A percentile compares a stretch with the other conserved stretches of the same genome.
These are phyloP conservation scores for Modicella reniformis DNA, from an alignment of 371 early-diverging fungal genomes.

Conservation along the genomic window DNA sequence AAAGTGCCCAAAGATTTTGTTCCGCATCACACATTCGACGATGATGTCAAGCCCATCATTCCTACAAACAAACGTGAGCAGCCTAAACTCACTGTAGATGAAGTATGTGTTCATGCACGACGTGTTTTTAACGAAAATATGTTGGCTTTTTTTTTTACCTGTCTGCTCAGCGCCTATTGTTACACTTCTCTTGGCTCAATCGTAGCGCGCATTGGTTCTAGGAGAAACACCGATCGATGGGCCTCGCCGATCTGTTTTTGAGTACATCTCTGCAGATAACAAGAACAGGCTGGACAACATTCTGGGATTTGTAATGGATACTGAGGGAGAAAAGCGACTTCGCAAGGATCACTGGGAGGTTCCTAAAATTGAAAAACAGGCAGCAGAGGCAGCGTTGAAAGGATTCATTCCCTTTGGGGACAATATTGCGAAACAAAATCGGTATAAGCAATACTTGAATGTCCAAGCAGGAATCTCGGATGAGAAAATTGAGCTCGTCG, in stretches of 20 bases:
- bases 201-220: slow-evolving; percentile 65
- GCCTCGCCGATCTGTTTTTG: slow-evolving; percentile 80
- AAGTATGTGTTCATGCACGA: slow-evolving; percentile 31
- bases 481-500: slow-evolving; percentile 45
- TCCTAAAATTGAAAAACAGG: slow-evolving; percentile 69
- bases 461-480: slow-evolving; percentile 65
- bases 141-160: neutral
- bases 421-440: slow-evolving; percentile 77
- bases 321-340: slow-evolving; percentile 28
- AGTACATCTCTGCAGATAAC: slow-evolving; percentile 73
- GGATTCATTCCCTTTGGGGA: slow-evolving; percentile 91
- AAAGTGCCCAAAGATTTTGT: slow-evolving; percentile 65
- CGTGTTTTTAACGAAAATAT: neutral
- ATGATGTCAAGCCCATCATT: slow-evolving; percentile 22
- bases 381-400: slow-evolving; percentile 77
- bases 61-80: slow-evolving; percentile 8
- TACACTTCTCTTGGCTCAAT: neutral
- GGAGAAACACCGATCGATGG: slow-evolving; percentile 77
- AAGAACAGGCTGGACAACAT: slow-evolving; percentile 73
- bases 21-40: slow-evolving; percentile 57
- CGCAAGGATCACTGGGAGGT: slow-evolving; percentile 34
- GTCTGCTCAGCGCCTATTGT: neutral
- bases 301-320: slow-evolving; percentile 54
- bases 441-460: slow-evolving; percentile 80
- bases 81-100: slow-evolving; percentile 65